phyloP scores from a whole-genome alignment of 2,329 filamentous ascomycete genomes.

The Claviceps maximensis region DNA sequence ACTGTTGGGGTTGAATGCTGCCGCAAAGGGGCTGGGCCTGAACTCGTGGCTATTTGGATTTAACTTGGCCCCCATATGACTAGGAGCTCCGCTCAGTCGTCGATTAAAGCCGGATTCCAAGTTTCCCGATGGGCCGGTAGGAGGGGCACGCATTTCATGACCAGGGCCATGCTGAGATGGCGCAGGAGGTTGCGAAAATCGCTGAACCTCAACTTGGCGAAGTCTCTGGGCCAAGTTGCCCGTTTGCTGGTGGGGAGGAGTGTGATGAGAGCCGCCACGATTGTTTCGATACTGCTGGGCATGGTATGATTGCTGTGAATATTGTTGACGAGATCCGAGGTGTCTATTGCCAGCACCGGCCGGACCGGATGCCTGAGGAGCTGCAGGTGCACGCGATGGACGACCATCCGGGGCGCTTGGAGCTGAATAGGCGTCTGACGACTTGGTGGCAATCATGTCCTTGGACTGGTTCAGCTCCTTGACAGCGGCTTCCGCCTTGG shows the following conservation, averaged over 20 bases:
- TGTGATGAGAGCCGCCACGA: slow-evolving; percentile 30
- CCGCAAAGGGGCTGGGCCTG: slow-evolving; percentile 69
- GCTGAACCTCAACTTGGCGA: slow-evolving; percentile 38
- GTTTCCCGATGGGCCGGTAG: slow-evolving; percentile 56
- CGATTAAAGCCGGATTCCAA: slow-evolving; percentile 39
- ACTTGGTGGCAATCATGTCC: slow-evolving; percentile 28
- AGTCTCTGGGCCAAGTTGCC: slow-evolving; percentile 38
- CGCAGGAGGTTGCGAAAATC: slow-evolving; percentile 29
- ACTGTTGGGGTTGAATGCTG: slow-evolving; percentile 63
- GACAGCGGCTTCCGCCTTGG: slow-evolving; percentile 34
- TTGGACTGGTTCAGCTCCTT: slow-evolving; percentile 32
- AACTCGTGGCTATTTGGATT: slow-evolving; percentile 66
- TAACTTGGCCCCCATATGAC: slow-evolving; percentile 41
- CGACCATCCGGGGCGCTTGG: slow-evolving; percentile 15
- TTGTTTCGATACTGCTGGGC: slow-evolving; percentile 34
- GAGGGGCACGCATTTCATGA: slow-evolving; percentile 57
- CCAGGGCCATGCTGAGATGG: slow-evolving; percentile 38
- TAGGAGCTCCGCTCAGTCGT: slow-evolving; percentile 36
- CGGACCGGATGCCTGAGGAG: slow-evolving; percentile 19
- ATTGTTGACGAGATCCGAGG: slow-evolving; percentile 33
- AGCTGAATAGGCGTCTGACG: slow-evolving; percentile 13
- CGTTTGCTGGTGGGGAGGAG: slow-evolving; percentile 25
- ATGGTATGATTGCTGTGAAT: slow-evolving; percentile 32
- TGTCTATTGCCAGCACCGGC: slow-evolving; percentile 27
- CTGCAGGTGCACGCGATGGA: slow-evolving; percentile 20